Percentiles rank a stretch among this genome's conserved stretches.
Evolutionary conservation across 2,329 filamentous ascomycete genomes (phyloP).

Genomic region (Elsinoe batatas): DNA sequence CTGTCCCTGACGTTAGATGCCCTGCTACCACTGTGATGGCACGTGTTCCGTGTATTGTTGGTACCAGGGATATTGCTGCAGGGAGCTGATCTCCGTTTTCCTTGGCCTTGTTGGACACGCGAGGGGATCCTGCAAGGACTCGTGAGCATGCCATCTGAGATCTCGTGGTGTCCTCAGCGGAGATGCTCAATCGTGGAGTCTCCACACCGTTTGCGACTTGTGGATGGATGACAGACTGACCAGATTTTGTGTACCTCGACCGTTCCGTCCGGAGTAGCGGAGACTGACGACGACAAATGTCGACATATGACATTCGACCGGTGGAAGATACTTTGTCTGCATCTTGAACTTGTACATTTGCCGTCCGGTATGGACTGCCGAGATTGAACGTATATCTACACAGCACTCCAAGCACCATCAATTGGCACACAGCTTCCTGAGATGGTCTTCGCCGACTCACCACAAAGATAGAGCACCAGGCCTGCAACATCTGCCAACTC

Average conservation of each 20-base stretch:
- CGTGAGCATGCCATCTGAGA: background rate
- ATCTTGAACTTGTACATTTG: background rate
- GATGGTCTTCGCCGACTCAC: constrained; percentile 25
- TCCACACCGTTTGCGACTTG: background rate
- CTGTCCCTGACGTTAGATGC: background rate
- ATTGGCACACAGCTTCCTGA: constrained; percentile 23
- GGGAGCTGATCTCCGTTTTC: background rate
- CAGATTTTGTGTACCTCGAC: background rate
- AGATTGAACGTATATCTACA: background rate
- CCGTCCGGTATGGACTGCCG: too few relatives aligned
- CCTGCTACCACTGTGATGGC: background rate
- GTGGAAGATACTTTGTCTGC: background rate
- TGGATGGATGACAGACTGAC: too few relatives aligned
- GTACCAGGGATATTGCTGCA: background rate
- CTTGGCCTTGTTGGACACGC: background rate
- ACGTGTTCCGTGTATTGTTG: background rate
- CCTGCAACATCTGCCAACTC: constrained; percentile 26
- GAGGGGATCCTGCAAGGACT: background rate
- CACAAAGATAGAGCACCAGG: constrained; percentile 25
- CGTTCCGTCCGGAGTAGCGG: background rate
- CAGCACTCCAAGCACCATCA: constrained; percentile 9
- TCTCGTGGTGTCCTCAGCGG: background rate
- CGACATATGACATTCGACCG: background rate
- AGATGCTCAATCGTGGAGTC: background rate
- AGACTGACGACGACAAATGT: background rate